These are phyloP conservation scores for Alternaria alternata DNA, from an alignment of 2,329 filamentous ascomycete genomes.

Conservation along the genomic window DNA sequence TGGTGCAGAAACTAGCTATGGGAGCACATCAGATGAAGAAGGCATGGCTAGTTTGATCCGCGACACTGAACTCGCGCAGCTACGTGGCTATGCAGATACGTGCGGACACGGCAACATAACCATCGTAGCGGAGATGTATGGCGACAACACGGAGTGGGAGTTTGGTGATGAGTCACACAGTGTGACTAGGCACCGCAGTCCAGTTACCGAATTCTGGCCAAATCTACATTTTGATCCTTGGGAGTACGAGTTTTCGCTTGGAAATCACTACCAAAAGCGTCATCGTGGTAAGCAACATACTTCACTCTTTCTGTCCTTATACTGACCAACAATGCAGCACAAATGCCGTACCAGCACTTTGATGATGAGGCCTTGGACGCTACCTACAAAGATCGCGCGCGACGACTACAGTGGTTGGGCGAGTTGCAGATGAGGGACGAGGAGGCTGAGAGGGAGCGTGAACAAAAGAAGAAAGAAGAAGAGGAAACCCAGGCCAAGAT, in stretches of 20 bases:
- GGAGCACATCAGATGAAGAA: background rate
- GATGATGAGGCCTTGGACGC: background rate
- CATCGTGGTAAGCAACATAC: background rate
- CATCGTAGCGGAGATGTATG: conserved; percentile 6
- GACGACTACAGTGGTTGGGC: background rate
- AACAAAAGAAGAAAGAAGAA: background rate
- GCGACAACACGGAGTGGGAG: conserved; percentile 3
- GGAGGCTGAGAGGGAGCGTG: background rate
- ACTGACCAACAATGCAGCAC: background rate
- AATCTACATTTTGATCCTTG: conserved; percentile 5
- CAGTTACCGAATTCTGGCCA: conserved; percentile 9
- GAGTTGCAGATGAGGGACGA: background rate
- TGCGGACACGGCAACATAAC: background rate
- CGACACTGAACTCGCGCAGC: conserved; percentile 1
- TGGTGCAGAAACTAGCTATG: background rate
- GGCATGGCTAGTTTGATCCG: background rate
- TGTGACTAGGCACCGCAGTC: conserved; percentile 6
- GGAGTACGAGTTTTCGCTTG: background rate
- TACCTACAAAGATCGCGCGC: background rate
- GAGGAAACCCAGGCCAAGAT: background rate
- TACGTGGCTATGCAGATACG: background rate
- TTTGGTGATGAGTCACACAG: background rate
- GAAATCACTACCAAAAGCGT: background rate
- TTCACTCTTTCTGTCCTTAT: background rate
- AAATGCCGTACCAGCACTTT: background rate